phyloP scores from a whole-genome alignment of 495 filamentous ascomycete species.

The Cudoniella acicularis region DNA sequence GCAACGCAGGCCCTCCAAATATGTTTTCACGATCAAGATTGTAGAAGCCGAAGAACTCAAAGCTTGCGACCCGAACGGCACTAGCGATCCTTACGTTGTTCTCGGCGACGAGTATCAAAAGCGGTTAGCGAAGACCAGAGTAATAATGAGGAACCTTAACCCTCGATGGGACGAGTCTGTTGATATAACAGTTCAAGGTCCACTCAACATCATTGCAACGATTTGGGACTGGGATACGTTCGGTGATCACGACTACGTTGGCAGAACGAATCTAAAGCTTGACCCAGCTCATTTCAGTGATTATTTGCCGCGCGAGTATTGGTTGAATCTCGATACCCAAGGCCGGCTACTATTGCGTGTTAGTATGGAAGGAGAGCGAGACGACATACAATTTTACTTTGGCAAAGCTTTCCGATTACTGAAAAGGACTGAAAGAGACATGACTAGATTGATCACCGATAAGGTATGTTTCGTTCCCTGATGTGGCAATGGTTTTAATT shows the following conservation, averaged over 20 bases:
- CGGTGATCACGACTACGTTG: conserved; percentile 96
- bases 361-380: conserved; percentile 97
- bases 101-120: conserved; percentile 97
- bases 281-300: conserved; percentile 95
- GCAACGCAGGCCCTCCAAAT: conserved; percentile 66
- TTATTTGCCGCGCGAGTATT: conserved; percentile 91
- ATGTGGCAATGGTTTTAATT: conserved; percentile 14
- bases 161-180: conserved; percentile 97
- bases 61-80: conserved; percentile 90
- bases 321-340: conserved; percentile 96
- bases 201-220: conserved; percentile 91
- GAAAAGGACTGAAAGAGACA: conserved; percentile 93
- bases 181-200: conserved; percentile 89
- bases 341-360: conserved; percentile 84
- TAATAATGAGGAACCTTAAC: conserved; percentile 87
- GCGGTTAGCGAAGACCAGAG: conserved; percentile 90
- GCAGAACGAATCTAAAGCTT: conserved; percentile 88
- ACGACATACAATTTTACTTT: conserved; percentile 99
- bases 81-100: conserved; percentile 96
- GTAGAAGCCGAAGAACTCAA: conserved; percentile 98
- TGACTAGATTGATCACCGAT: conserved; percentile 96
- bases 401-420: conserved; percentile 93
- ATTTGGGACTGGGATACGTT: conserved; percentile 99
- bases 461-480: conserved; percentile 59
- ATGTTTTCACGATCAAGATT: conserved; percentile 98